Percentiles rank a stretch among this genome's conserved stretches.
phyloP scores from a whole-genome alignment of 345 rosid species.

The Aquilaria yunnanensis region DNA sequence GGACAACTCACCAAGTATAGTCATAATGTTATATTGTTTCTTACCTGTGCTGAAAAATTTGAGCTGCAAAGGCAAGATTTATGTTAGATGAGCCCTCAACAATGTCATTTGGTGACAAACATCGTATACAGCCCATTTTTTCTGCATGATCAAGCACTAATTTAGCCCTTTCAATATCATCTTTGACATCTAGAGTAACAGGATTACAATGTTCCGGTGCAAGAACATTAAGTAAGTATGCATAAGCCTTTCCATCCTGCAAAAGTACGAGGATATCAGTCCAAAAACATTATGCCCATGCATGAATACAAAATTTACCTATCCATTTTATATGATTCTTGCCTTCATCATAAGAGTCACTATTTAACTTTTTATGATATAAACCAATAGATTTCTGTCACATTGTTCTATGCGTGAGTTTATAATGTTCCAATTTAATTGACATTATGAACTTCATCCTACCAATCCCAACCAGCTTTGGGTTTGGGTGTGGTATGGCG shows the following conservation, averaged over 20 bases:
- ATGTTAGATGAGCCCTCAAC: constrained; percentile 73
- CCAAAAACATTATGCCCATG: constrained; percentile 1
- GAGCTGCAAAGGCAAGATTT: constrained; percentile 89
- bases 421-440: background rate
- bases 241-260: constrained; percentile 88
- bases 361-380: too few species aligned
- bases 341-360: too few species aligned
- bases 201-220: constrained; percentile 85
- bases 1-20: too few species aligned
- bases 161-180: constrained; percentile 67
- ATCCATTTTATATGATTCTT: background rate
- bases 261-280: constrained; percentile 16
- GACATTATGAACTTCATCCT: background rate
- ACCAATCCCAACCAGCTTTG: background rate
- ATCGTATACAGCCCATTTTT: constrained; percentile 77
- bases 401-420: background rate
- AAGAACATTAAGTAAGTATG: constrained; percentile 86
- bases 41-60: constrained; percentile 85
- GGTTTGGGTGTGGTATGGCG: too few species aligned
- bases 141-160: constrained; percentile 78
- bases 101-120: constrained; percentile 74
- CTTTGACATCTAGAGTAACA: constrained; percentile 56
- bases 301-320: background rate
- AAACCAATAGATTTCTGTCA: background rate
- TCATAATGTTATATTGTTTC: background rate